Base-by-base conservation (phyloP, 345 rosid genomes). In the Carallia brachiata region DNA sequence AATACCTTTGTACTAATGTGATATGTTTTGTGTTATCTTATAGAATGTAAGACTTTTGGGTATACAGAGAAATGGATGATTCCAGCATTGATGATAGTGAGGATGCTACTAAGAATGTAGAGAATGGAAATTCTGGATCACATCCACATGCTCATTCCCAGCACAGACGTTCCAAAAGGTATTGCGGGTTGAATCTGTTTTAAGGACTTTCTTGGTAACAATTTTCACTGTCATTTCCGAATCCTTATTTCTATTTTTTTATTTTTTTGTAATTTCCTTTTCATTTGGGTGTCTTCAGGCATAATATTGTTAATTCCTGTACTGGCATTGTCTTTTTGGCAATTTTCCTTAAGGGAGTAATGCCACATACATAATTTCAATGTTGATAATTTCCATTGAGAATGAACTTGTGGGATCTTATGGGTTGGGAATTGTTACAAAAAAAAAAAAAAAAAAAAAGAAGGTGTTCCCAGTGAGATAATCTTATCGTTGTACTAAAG, bases 131-230 rank as follows among this genome's bases (percentile, higher is more conserved):
- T 69, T 71, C 79, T 66, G 71, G 83, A 68, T 69, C 74, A 36
- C 58, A 36, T 69, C 37, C 54, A 6, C 70, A 10, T 61, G 63
- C 71, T 63, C 77, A 66, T 82, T 69, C 67, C 55, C 86, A 73
- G 36, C 97, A 93, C 69, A 84, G 89, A 70, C 87, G 97, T 52
- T 93, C 94, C n/a, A 89, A 86, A 81, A 89, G 98, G 98, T 89
- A 61, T 3, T 36, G 7, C 70, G 32, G 50, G 17, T 27, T 27
- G 60, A 56, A 15, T 27, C 60, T 19, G 15, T 19, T 56, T 56
- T 56, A 56, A 55, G 59, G 48, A 12, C 48, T 40, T 40, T 40
- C 48, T 40, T 10, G 48, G 48, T 40, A 40, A 40, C 48, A 40
- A 40, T 40, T 9, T 40, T 10, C 47, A 40, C 48, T 10, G 48